These are phyloP conservation scores for Acanthochlamys bracteata DNA, from an alignment of 106 monocot species.

Conservation along the genomic window DNA sequence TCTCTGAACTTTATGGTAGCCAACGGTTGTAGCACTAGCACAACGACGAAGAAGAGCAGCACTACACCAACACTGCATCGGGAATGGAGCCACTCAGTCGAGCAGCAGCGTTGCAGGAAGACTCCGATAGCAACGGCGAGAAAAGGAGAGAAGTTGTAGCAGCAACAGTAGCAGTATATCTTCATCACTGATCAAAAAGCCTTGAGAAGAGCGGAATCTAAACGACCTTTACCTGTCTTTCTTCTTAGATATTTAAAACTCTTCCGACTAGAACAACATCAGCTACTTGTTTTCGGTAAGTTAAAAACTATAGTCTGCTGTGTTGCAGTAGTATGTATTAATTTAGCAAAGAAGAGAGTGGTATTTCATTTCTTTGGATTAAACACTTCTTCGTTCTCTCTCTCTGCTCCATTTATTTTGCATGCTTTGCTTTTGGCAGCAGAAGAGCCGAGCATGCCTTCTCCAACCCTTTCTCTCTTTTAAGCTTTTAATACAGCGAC, in stretches of 20 bases:
- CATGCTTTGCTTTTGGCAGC: no score
- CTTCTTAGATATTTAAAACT: no score
- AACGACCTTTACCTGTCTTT: not conserved
- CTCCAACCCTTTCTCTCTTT: no score
- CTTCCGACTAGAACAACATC: no score
- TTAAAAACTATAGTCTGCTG: no score
- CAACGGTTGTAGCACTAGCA: not conserved
- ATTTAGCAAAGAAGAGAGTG: no score
- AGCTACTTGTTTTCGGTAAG: no score
- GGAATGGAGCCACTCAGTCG: constrained; percentile 27
- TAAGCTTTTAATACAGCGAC: no score
- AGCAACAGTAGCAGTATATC: not conserved
- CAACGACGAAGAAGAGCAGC: not conserved
- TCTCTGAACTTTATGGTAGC: no score
- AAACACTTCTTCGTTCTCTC: not conserved
- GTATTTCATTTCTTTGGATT: no score
- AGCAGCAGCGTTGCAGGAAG: constrained; percentile 1
- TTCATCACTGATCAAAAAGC: not conserved
- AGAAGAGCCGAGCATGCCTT: no score
- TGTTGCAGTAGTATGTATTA: no score
- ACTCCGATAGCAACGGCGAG: not conserved
- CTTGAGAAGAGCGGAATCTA: not conserved
- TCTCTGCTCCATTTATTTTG: not conserved
- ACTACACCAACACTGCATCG: constrained; percentile 6
- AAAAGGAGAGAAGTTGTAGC: not conserved